Evolutionary conservation across 345 rosid species (phyloP).

Genomic region (Aquilaria malaccensis): DNA sequence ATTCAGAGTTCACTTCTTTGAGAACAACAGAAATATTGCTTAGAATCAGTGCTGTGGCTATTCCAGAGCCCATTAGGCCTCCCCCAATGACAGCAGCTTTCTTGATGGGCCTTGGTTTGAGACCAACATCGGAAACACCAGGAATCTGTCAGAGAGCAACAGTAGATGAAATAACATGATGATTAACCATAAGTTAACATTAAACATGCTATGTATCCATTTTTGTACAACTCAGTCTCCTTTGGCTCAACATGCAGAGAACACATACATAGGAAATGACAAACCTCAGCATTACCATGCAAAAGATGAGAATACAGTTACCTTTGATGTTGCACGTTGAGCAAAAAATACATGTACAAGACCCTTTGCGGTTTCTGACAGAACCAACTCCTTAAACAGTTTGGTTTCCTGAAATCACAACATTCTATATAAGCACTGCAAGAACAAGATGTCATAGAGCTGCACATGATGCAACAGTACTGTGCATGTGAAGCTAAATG

Average conservation of each 20-base stretch:
- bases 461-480: too few species aligned
- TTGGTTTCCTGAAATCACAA: conserved; percentile 67
- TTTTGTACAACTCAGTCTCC: too few species aligned
- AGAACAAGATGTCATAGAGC: too few species aligned
- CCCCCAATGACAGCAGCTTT: conserved; percentile 97
- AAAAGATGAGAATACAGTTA: conserved; percentile 17
- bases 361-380: conserved; percentile 68
- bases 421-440: conserved; percentile 1
- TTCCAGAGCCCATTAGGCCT: conserved; percentile 98
- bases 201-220: too few species aligned
- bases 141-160: conserved; percentile 63
- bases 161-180: background rate
- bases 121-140: conserved; percentile 71
- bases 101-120: conserved; percentile 69
- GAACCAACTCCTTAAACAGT: conserved; percentile 61
- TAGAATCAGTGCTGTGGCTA: conserved; percentile 70
- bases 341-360: conserved; percentile 91
- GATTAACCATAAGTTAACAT: background rate
- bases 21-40: conserved; percentile 67
- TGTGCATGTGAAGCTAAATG: too few species aligned
- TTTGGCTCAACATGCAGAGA: background rate
- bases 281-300: background rate
- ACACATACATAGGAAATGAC: background rate
- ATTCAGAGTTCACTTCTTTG: conserved; percentile 82
- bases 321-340: conserved; percentile 85